phyloP scores from a whole-genome alignment of 2,329 filamentous ascomycete genomes.

The Venturia effusa region DNA sequence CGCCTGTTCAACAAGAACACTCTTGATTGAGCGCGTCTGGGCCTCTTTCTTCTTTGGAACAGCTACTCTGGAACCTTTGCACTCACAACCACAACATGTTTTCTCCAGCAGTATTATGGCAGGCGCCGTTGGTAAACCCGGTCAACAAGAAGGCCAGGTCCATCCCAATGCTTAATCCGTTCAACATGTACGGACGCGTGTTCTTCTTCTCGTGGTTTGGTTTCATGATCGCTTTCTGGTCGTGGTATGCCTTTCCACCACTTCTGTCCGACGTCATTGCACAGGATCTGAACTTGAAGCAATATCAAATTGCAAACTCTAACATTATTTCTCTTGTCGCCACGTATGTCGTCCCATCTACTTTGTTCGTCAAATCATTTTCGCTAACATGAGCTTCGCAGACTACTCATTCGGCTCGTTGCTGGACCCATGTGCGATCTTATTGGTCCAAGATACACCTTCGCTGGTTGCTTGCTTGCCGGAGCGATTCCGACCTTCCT shows the following conservation, averaged over 20 bases:
- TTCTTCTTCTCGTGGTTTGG: conserved; percentile 87
- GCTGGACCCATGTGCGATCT: conserved; percentile 78
- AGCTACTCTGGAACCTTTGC: background rate
- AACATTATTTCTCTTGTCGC: conserved; percentile 66
- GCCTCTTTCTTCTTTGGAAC: background rate
- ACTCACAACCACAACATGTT: background rate
- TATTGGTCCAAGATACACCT: conserved; percentile 71
- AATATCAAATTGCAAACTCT: conserved; percentile 69
- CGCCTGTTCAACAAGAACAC: background rate
- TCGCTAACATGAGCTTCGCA: conserved; percentile 14
- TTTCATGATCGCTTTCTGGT: conserved; percentile 69
- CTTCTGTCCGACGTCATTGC: conserved; percentile 70
- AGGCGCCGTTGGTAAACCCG: conserved; percentile 65
- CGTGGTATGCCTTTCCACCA: conserved; percentile 74
- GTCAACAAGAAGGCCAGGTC: conserved; percentile 74
- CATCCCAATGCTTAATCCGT: conserved; percentile 66
- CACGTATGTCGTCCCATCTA: conserved; percentile 2
- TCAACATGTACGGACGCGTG: conserved; percentile 72
- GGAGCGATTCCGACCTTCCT: conserved; percentile 78
- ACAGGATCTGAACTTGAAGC: conserved; percentile 61
- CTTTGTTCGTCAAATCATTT: background rate
- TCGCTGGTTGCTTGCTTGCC: conserved; percentile 59
- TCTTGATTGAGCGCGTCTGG: background rate
- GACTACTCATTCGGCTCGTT: conserved; percentile 62
- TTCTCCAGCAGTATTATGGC: conserved; percentile 11